These are phyloP conservation scores for Aspergillus panamensis DNA, from an alignment of 495 filamentous ascomycete species.

Conservation along the genomic window DNA sequence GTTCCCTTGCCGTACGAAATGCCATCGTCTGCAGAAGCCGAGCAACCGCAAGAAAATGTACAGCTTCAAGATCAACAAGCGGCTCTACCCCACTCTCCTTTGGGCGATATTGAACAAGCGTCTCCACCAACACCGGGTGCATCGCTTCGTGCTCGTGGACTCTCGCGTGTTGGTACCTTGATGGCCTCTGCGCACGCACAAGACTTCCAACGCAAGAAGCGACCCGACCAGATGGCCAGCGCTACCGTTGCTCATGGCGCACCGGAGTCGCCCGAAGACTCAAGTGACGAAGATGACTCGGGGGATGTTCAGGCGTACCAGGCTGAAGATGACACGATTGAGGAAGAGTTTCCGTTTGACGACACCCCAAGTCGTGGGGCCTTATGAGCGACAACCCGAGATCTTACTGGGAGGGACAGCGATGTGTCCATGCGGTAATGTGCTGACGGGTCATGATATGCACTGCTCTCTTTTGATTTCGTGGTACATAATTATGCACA, in stretches of 20 bases:
- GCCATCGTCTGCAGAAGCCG: slow-evolving; percentile 29
- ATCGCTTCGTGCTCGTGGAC: slow-evolving; percentile 29
- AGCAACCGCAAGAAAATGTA: slow-evolving; percentile 23
- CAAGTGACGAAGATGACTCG: slow-evolving; percentile 38
- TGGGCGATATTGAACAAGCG: slow-evolving; percentile 34
- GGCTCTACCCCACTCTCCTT: slow-evolving; percentile 23
- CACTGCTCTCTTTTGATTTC: not conserved
- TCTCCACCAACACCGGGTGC: slow-evolving; percentile 29
- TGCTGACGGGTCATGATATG: no score
- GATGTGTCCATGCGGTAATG: no score
- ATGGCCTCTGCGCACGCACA: slow-evolving; percentile 75
- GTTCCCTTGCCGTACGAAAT: slow-evolving; percentile 75
- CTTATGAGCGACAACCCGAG: not conserved
- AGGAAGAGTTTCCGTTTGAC: slow-evolving; percentile 19
- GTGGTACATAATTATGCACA: slow-evolving; percentile 8
- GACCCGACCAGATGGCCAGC: slow-evolving; percentile 36
- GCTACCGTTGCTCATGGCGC: slow-evolving; percentile 20
- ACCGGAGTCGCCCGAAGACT: slow-evolving; percentile 25
- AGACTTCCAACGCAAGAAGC: slow-evolving; percentile 77
- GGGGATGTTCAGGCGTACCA: slow-evolving; percentile 14
- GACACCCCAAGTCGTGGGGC: not conserved
- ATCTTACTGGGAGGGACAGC: no score
- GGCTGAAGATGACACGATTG: slow-evolving; percentile 18
- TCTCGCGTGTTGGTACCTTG: slow-evolving; percentile 54
- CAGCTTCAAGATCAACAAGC: slow-evolving; percentile 33